Evolutionary conservation across 768 basidiomycete species (phyloP).

Genomic region (Clitopilus hobsonii): DNA sequence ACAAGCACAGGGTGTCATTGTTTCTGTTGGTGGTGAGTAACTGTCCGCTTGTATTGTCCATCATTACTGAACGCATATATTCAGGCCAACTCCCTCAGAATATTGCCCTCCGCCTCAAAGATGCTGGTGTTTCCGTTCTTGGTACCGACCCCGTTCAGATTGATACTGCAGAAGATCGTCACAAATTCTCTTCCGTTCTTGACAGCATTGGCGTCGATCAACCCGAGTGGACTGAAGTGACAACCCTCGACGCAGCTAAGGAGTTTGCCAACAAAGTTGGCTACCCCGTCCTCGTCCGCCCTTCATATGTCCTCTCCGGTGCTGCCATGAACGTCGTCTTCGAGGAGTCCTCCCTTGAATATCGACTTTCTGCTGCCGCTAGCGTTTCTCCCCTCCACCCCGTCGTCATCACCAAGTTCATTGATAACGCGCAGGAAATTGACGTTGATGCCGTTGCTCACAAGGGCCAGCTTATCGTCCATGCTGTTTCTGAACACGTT

Average conservation of each 20-base stretch:
- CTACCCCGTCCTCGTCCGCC: constrained; percentile 96
- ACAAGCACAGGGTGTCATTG: constrained; percentile 86
- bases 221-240: constrained; percentile 93
- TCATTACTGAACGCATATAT: constrained; percentile 3
- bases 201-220: constrained; percentile 96
- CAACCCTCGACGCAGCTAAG: constrained; percentile 85
- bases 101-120: constrained; percentile 92
- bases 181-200: constrained; percentile 97
- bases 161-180: constrained; percentile 96
- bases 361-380: constrained; percentile 95
- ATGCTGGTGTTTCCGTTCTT: constrained; percentile 86
- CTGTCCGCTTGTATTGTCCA: not conserved
- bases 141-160: constrained; percentile 95
- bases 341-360: constrained; percentile 83
- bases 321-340: constrained; percentile 99
- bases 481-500: constrained; percentile 97
- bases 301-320: constrained; percentile 97
- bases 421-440: constrained; percentile 95
- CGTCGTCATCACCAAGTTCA: constrained; percentile 98
- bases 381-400: constrained; percentile 96
- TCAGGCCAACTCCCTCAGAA: constrained; percentile 96
- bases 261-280: constrained; percentile 86
- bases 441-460: constrained; percentile 97
- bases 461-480: constrained; percentile 86
- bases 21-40: constrained; percentile 87